phyloP scores from a whole-genome alignment of 352 stramenopile species.

The Ophiocytium majus region DNA sequence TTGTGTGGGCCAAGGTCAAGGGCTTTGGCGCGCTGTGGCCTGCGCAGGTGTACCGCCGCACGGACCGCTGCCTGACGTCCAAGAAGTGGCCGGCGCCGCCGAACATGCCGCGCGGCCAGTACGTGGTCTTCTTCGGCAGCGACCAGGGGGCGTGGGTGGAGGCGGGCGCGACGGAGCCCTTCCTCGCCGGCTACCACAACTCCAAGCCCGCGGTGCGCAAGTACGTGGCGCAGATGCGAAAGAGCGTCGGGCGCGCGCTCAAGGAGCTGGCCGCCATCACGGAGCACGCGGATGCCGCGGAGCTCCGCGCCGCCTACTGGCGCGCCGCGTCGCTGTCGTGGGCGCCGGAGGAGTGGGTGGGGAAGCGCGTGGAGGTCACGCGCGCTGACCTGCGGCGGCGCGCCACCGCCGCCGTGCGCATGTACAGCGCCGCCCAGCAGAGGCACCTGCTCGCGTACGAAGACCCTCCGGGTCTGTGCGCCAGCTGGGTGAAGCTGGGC shows the following conservation, averaged over 20 bases:
- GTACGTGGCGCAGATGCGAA: background rate
- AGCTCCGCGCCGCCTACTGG: conserved; percentile 16
- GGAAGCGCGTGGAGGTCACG: conserved; percentile 32
- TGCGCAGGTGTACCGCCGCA: background rate
- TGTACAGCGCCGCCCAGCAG: conserved; percentile 28
- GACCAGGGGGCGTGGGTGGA: background rate
- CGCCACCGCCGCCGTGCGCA: conserved; percentile 31
- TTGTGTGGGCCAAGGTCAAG: background rate
- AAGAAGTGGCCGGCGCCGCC: background rate
- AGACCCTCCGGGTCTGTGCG: conserved; percentile 17
- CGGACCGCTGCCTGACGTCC: background rate
- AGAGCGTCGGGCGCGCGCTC: background rate
- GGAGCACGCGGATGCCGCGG: background rate
- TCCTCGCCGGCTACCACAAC: background rate
- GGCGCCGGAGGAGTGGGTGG: conserved; percentile 29
- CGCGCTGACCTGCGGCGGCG: conserved; percentile 27
- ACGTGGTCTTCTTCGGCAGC: conserved; percentile 10
- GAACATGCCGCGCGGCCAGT: background rate
- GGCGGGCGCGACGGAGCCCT: background rate
- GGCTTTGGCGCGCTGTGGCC: background rate
- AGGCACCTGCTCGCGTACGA: conserved; percentile 35
- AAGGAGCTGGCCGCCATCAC: background rate
- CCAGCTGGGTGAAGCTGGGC: conserved; percentile 33
- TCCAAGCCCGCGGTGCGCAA: background rate
- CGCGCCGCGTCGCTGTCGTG: background rate